A percentile compares a stretch with the other conserved stretches of the same genome.
Conservation (phyloP, 345 rosid genomes). For the Citrus maxima region DNA sequence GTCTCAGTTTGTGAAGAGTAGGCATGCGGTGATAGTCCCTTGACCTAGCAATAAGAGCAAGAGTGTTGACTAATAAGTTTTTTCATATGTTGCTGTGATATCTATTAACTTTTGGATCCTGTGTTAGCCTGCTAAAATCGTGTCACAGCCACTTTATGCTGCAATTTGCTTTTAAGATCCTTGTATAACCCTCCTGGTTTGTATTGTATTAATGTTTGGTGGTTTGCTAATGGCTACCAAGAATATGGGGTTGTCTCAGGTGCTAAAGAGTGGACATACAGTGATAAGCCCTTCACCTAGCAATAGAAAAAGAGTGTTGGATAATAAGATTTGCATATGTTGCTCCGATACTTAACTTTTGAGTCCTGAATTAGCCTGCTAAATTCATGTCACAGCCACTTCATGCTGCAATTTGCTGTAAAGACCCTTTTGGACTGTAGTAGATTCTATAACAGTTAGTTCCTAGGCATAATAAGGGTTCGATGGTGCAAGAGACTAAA, state of each 20-base stretch:
- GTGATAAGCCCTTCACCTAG: not conserved
- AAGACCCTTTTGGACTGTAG: not conserved
- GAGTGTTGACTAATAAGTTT: too few species aligned
- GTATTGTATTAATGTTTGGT: too few species aligned
- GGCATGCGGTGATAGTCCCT: not conserved
- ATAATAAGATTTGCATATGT: not conserved
- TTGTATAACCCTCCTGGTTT: too few species aligned
- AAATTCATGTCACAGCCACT: not conserved
- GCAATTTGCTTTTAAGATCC: too few species aligned
- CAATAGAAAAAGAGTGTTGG: not conserved
- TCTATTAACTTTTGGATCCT: not conserved
- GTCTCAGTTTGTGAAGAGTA: not conserved
- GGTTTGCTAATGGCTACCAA: not conserved
- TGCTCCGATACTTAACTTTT: not conserved
- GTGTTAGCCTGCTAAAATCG: too few species aligned
- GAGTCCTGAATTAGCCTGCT: not conserved
- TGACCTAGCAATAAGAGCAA: not conserved
- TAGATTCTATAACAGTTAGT: not conserved
- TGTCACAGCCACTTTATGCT: too few species aligned
- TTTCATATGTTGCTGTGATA: not conserved
- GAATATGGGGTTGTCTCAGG: not conserved
- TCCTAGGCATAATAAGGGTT: not conserved
- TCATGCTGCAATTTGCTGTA: not conserved
- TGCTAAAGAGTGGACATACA: not conserved
- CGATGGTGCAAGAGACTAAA: not conserved